Base-by-base conservation (phyloP, 148 eudicot genomes). In the Cornus florida region DNA sequence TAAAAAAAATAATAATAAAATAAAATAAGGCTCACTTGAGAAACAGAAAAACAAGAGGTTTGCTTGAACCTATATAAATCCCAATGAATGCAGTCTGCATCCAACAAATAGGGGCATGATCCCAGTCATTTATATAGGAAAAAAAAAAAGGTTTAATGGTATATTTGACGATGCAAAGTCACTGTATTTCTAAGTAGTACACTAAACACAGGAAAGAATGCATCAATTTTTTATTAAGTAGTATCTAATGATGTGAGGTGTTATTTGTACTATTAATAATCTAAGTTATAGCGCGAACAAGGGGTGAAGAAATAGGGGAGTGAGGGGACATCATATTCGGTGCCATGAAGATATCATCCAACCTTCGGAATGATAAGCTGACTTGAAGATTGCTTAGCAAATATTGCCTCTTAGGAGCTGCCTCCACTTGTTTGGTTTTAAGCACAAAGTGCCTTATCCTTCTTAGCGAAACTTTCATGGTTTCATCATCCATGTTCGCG, bases 251-350 rank as follows among this genome's bases (percentile, higher is more conserved):
- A 35, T 35, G 38, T 28, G 28, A 28, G 28, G 28, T 28, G 28
- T 28, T 28, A 28, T 28, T 28, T 28, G 28, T 35, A 35, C 38
- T 35, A 35, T 35, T 35, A 4, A 35, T 28, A 43, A 24, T 23
- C 68, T 74, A 90, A 74, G 87, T 89, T 73, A 82, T 86, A 10
- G 95, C 88, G 59, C 86, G 86, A 67, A 93, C 91, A 43, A 93
- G 90, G 24, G 97, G 97, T 1, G 97, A 93, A 32, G 88, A 67
- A 72, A 82, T 69, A 70, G 89, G 84, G 76, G 98, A 94, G 64
- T 89, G 48, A 43, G 48, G 48, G 48, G 48, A 90, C 86, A 91
- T 92, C 32, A 78, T 76, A 66, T 84, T 90, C 0, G 79, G 78
- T 67, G 79, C 79, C 70, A 85, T 87, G 73, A 81, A 82, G 0